phyloP scores from a whole-genome alignment of 148 eudicot species.

The Rhododendron williamsianum region DNA sequence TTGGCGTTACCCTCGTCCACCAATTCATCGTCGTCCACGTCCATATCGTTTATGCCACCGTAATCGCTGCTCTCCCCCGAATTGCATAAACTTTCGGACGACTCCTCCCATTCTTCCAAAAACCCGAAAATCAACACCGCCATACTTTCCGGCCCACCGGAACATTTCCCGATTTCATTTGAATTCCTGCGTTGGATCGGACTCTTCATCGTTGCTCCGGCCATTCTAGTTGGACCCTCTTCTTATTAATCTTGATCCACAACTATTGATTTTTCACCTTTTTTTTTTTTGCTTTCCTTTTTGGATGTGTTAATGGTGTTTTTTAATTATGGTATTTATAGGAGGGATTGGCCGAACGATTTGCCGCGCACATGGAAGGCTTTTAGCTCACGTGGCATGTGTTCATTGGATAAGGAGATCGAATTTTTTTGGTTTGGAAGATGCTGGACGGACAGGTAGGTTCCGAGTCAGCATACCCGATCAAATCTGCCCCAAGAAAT shows the following conservation, averaged over 20 bases:
- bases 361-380: background rate
- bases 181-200: background rate
- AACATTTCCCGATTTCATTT: background rate
- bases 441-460: slow-evolving; percentile 3
- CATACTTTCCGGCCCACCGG: slow-evolving; percentile 8
- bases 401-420: background rate
- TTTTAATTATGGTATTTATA: slow-evolving; percentile 8
- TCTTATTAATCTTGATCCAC: background rate
- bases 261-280: background rate
- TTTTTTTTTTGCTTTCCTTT: background rate
- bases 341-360: background rate
- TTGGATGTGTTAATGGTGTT: background rate
- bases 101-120: slow-evolving; percentile 18
- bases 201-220: background rate
- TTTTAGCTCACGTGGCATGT: slow-evolving; percentile 9
- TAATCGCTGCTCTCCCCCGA: background rate
- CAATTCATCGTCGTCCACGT: background rate
- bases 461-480: background rate
- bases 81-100: background rate
- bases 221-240: background rate
- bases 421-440: background rate
- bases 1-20: slow-evolving; percentile 4
- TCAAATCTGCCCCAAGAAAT: background rate
- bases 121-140: slow-evolving; percentile 25
- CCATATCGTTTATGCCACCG: background rate